A percentile compares a stretch with the other conserved stretches of the same genome.
These are phyloP conservation scores for Mrakia blollopis DNA, from an alignment of 768 basidiomycete genomes.

Conservation along the genomic window DNA sequence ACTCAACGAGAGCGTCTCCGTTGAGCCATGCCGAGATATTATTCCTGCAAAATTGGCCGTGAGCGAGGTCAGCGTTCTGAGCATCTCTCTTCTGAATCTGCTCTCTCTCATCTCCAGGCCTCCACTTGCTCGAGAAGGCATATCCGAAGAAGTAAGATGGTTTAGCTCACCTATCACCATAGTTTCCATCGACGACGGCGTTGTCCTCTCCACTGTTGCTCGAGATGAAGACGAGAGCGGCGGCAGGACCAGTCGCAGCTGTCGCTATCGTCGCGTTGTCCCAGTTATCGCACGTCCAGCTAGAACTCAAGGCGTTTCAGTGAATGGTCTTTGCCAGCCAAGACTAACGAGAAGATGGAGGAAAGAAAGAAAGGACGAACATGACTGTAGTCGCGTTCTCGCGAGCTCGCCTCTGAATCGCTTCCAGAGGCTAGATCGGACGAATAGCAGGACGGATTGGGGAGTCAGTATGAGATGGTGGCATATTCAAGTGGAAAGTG, in stretches of 20 bases:
- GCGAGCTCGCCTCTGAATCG: slow-evolving; percentile 64
- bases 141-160: too few relatives aligned
- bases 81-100: too few relatives aligned
- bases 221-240: slow-evolving; percentile 56
- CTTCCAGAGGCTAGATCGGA: slow-evolving; percentile 51
- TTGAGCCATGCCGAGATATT: slow-evolving; percentile 71
- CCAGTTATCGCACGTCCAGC: slow-evolving; percentile 52
- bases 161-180: slow-evolving; percentile 53
- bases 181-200: slow-evolving; percentile 73
- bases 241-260: slow-evolving; percentile 33
- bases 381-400: slow-evolving; percentile 5
- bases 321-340: neutral
- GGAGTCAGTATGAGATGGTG: too few relatives aligned
- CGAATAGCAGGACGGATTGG: too few relatives aligned
- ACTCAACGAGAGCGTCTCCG: slow-evolving; percentile 48
- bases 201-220: slow-evolving; percentile 79
- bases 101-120: too few relatives aligned
- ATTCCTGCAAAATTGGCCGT: slow-evolving; percentile 40
- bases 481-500: too few relatives aligned
- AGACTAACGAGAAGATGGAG: neutral
- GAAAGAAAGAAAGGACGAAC: neutral
- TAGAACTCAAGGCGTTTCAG: neutral
- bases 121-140: too few relatives aligned
- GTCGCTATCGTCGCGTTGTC: slow-evolving; percentile 50
- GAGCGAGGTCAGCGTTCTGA: neutral